phyloP scores from a whole-genome alignment of 345 rosid genomes.

The Eucalyptus globulus region DNA sequence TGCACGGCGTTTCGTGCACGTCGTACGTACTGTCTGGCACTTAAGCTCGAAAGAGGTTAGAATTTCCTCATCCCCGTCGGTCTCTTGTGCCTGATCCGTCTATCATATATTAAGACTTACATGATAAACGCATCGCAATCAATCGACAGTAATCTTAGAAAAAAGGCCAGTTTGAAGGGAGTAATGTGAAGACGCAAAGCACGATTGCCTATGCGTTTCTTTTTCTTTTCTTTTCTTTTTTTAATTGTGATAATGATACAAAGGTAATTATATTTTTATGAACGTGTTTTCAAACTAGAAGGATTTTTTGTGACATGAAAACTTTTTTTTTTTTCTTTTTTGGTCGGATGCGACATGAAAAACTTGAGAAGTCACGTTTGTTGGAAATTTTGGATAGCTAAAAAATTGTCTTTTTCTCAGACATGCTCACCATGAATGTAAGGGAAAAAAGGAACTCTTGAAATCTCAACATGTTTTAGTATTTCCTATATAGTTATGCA shows the following conservation, averaged over 20 bases:
- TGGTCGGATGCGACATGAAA: no score
- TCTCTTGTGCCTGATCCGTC: not conserved
- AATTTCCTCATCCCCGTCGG: rapidly evolving
- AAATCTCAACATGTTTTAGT: not conserved
- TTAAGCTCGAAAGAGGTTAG: not conserved
- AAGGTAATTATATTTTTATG: not conserved
- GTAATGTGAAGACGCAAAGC: not conserved
- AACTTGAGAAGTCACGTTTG: not conserved
- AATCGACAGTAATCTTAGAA: not conserved
- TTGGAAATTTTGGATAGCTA: not conserved
- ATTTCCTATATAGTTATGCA: not conserved
- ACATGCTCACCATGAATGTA: not conserved
- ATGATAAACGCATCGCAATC: not conserved
- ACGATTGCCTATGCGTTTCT: not conserved
- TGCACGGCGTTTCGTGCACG: not conserved
- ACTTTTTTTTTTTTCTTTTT: no score
- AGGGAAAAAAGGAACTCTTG: not conserved
- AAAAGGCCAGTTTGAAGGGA: not conserved
- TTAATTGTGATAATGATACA: not conserved
- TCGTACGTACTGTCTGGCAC: not conserved
- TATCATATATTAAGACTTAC: not conserved
- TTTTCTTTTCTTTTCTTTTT: rapidly evolving
- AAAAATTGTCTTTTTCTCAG: not conserved
- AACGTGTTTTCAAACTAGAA: not conserved
- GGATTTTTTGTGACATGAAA: not conserved